Percentiles rank a stretch among this genome's conserved stretches.
Evolutionary conservation across 73 alveolate species (phyloP).

Genomic region (Loxodes magnus): DNA sequence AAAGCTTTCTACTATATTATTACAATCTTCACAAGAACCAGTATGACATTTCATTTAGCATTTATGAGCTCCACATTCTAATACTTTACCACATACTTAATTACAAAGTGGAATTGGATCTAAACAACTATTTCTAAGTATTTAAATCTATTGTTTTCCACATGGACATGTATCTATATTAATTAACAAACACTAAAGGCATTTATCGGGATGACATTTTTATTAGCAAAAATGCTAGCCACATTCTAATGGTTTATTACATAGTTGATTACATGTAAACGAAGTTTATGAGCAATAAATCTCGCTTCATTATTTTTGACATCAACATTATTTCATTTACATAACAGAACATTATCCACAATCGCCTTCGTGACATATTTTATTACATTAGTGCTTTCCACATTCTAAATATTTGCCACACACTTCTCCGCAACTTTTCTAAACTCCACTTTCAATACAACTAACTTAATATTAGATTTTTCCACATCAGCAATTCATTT

Average conservation of each 20-base stretch:
- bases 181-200: no score
- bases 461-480: constrained; percentile 42
- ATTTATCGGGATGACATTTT: no score
- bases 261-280: no score
- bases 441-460: constrained; percentile 37
- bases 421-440: constrained; percentile 21
- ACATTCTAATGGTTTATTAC: no score
- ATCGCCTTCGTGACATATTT: constrained; percentile 47
- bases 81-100: constrained; percentile 54
- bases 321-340: no score
- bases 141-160: no score
- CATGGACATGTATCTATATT: no score
- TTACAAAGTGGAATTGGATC: constrained; percentile 61
- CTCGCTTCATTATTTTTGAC: no score
- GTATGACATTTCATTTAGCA: constrained; percentile 74
- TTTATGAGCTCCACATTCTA: constrained; percentile 72
- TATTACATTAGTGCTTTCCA: constrained; percentile 27
- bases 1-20: constrained; percentile 14
- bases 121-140: no score
- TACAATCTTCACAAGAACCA: constrained; percentile 67
- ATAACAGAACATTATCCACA: constrained; percentile 39
- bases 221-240: no score
- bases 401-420: constrained; percentile 45
- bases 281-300: no score
- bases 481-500: constrained; percentile 60